Evolutionary conservation across 2,329 filamentous ascomycete genomes (phyloP).

Genomic region (Trichoderma sp.): DNA sequence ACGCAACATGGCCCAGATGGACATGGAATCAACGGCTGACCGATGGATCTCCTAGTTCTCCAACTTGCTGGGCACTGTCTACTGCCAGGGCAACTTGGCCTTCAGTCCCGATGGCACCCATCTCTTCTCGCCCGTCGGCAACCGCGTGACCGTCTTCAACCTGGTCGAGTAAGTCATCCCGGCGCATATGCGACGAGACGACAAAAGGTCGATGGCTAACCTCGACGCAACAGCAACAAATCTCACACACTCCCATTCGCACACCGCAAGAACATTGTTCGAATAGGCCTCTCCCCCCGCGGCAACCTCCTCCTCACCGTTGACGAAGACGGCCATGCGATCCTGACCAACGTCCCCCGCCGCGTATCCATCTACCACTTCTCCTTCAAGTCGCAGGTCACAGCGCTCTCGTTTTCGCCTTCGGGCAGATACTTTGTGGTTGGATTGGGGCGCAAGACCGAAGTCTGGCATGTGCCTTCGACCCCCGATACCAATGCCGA

Average conservation of each 20-base stretch:
- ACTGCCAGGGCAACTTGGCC: constrained; percentile 94
- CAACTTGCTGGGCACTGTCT: constrained; percentile 96
- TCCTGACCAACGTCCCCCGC: constrained; percentile 86
- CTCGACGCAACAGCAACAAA: constrained; percentile 65
- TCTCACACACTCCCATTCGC: constrained; percentile 86
- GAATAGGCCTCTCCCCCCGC: constrained; percentile 83
- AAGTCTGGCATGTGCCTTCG: constrained; percentile 95
- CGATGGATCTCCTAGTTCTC: constrained; percentile 69
- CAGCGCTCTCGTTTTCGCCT: constrained; percentile 85
- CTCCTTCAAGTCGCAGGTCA: constrained; percentile 83
- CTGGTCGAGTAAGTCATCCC: constrained; percentile 74
- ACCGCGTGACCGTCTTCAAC: constrained; percentile 93
- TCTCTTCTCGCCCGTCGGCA: constrained; percentile 93
- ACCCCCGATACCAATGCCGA: constrained; percentile 78
- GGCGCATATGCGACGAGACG: constrained; percentile 1
- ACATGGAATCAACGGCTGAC: not conserved
- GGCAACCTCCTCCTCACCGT: constrained; percentile 91
- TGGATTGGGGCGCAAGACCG: constrained; percentile 80
- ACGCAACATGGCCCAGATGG: not conserved
- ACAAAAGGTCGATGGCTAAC: constrained; percentile 38
- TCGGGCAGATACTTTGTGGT: constrained; percentile 90
- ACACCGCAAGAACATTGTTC: constrained; percentile 89
- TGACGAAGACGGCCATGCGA: constrained; percentile 91
- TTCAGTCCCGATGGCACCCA: constrained; percentile 96
- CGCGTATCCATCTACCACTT: constrained; percentile 91